A percentile compares a stretch with the other conserved stretches of the same genome.
phyloP scores from a whole-genome alignment of 140 eudicot species.

The Eryngium alpinum region DNA sequence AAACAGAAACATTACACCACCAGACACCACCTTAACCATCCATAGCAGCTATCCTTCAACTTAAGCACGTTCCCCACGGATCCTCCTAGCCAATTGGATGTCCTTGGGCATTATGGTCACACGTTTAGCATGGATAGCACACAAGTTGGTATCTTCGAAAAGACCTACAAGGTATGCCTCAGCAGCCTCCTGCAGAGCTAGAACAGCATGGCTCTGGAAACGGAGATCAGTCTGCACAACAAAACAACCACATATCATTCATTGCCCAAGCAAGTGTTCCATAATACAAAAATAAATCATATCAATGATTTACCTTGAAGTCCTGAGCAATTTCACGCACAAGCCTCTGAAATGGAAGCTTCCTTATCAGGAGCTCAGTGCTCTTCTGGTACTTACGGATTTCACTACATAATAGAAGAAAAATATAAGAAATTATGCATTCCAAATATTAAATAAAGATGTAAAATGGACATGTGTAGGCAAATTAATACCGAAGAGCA shows the following conservation, averaged over 20 bases:
- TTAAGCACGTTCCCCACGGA: slow-evolving; percentile 54
- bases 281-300: no score
- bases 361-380: slow-evolving; percentile 51
- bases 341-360: slow-evolving; percentile 50
- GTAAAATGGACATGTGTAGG: not conserved
- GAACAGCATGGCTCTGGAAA: slow-evolving; percentile 36
- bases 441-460: not conserved
- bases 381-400: slow-evolving; percentile 45
- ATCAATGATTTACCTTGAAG: slow-evolving; percentile 18
- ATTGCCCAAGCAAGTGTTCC: not conserved
- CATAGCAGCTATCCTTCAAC: not conserved
- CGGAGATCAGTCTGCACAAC: slow-evolving; percentile 33
- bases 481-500: slow-evolving; percentile 40
- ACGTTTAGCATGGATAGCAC: slow-evolving; percentile 52
- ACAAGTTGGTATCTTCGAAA: slow-evolving; percentile 46
- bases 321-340: slow-evolving; percentile 48
- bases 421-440: not conserved
- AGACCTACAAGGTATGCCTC: slow-evolving; percentile 39
- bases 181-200: slow-evolving; percentile 36
- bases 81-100: slow-evolving; percentile 53
- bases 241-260: not conserved
- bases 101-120: slow-evolving; percentile 59
- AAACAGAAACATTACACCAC: not conserved
- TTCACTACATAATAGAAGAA: slow-evolving; percentile 16
- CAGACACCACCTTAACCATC: not conserved